Evolutionary conservation across 2,329 filamentous ascomycete species (phyloP), one percentile per base, ranked within the genome.

Genomic region (Cytospora chrysosperma): DNA sequence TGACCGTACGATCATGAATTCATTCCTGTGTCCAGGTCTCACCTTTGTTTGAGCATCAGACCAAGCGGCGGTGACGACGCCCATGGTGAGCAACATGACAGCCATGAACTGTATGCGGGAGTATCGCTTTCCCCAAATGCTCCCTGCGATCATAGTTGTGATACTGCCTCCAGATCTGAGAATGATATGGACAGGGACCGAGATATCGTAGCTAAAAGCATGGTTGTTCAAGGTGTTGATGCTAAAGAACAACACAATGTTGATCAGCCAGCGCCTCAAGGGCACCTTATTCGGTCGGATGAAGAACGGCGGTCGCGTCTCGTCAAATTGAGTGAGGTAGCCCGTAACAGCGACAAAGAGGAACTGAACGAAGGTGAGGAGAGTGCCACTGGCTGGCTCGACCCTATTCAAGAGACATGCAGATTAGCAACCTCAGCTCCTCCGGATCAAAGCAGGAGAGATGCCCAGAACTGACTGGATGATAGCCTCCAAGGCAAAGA

Each of bases 181-280:
- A 69, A 99, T 98, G 70, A 99, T 99, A 73, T 99, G 95, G 56
- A 99, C 88, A 1, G 95, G 95, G 0, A 99, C 92, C 8, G 93
- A 97, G 62, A 99, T 98, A 70, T 93, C 88, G 78, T 97, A 99
- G 67, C 92, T 93, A 75, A 99, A 99, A 8, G 94, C 95, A 81
- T 94, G 94, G 72, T 99, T 99, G 78, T 99, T 99, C 72, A 99
- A 79, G 63, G 98, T 87, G 71, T 98, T 99, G 77, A 99, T 95
- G 67, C 85, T 85, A 75, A 96, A 95, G 77, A 98, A 98, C 69
- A 97, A 85, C 4, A 90, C 80, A 50, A 97, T 97, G 73, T 96
- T 97, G 71, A 94, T 81, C 56, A 91, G 73, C 93, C 95, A 98
- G 73, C 92, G 90, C 55, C 83, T 83, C 61, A 98, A 80, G 0